phyloP scores from a whole-genome alignment of 2,329 filamentous ascomycete genomes.

The Aspergillus cejpii region DNA sequence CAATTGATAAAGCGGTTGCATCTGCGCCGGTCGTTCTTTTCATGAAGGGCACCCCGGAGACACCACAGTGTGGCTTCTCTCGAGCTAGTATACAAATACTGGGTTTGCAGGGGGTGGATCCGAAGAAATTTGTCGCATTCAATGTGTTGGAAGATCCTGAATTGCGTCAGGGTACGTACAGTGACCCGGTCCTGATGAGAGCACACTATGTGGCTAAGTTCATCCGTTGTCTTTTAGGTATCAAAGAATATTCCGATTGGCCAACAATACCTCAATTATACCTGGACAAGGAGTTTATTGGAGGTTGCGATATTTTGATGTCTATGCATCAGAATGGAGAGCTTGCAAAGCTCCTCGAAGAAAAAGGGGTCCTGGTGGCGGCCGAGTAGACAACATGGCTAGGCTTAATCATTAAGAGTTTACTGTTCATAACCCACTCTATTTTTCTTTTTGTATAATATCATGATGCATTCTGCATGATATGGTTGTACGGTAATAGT shows the following conservation, averaged over 20 bases:
- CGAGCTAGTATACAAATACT: constrained; percentile 91
- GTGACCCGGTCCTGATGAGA: not conserved
- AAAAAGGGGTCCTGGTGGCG: constrained; percentile 75
- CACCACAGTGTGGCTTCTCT: constrained; percentile 94
- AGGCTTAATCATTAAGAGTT: not conserved
- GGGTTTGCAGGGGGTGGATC: constrained; percentile 89
- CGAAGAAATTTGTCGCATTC: constrained; percentile 93
- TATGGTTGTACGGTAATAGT: too few relatives aligned
- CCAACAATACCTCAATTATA: constrained; percentile 97
- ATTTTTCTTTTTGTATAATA: not conserved
- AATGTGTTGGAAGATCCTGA: constrained; percentile 92
- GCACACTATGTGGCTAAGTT: constrained; percentile 2
- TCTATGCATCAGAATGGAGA: constrained; percentile 97
- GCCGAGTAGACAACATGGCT: constrained; percentile 42
- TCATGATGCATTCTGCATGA: too few relatives aligned
- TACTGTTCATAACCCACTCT: not conserved
- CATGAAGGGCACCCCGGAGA: constrained; percentile 98
- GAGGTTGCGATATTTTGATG: constrained; percentile 94
- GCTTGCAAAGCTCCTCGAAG: constrained; percentile 81
- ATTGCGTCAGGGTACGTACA: constrained; percentile 63
- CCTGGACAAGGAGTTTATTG: constrained; percentile 89
- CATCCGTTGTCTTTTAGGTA: constrained; percentile 52
- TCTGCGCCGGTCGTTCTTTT: constrained; percentile 93
- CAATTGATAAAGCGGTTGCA: constrained; percentile 83
- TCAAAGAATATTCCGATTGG: constrained; percentile 99